Evolutionary conservation across 108 stramenopile species (phyloP), one percentile per base, ranked within the genome.

Genomic region (Bacterosira constricta): DNA sequence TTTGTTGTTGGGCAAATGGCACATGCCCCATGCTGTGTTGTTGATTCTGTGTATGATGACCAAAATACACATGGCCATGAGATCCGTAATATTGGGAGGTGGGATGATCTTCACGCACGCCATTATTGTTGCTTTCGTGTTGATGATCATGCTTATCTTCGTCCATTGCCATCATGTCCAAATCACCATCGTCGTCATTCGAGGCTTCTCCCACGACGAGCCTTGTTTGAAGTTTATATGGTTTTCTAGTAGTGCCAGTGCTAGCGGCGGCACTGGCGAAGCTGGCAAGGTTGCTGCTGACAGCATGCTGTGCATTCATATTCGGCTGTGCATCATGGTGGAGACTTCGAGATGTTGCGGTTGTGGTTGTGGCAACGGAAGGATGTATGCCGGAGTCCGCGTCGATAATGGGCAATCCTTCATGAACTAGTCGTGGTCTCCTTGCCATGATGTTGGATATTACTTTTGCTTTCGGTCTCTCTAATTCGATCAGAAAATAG

Each of bases 341-440:
- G 1, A 9, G 32, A 15, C 34, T n/a, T 29, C 17, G 32, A 34
- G 34, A 34, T 17, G 4, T 21, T 2, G 51, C 15, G 6, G 51
- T 27, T 26, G 51, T 27, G 3, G 53, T 1, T 11, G 53, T 17
- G 30, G 6, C 30, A 9, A 32, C 12, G 30, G 53, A 52, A 47
- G 63, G 34, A 37, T 49, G 32, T 8, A 18, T 25, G 13, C 11
- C 4, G 50, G 27, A 31, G 51, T 35, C 37, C 1, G 31, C 63
- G 30, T 55, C 82, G 36, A 64, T 35, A 32, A 83, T 78, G 20
- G 86, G 86, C 7, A 54, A 72, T 12, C 86, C 86, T 66, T 84
- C 83, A 29, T 84, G 73, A 21, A 87, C 86, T 36, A 87, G 60
- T 8, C 83, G 71, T 30, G 86, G 86, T 27, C 47, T 72, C 29